Evolutionary conservation across 2,329 filamentous ascomycete species (phyloP), one percentile per base, ranked within the genome.

Genomic region (Neopestalotiopsis clavispora): DNA sequence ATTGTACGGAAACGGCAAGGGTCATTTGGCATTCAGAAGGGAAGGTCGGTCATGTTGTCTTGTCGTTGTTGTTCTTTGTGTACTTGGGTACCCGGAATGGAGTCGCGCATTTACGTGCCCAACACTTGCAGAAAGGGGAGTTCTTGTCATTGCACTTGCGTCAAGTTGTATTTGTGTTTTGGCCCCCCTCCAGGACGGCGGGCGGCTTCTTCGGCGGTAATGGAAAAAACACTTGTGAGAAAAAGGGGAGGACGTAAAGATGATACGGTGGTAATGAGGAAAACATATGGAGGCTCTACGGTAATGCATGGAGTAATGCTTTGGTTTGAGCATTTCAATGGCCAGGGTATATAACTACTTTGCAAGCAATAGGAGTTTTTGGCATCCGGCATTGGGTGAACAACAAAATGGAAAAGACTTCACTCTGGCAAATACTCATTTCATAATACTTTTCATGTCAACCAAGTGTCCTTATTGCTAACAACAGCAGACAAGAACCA

Each of bases 1-100:
- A 49, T 49, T 49, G 34, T 23, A 66, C 64, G 64, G 64, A 56
- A 66, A 66, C 9, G 64, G 64, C 42, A 66, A 28, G 61, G 61
- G 30, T 45, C n/a, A 30, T 28, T 28, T 7, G 38, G 61, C 61
- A 64, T 64, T 38, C 20, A 45, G 62, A 40, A 30, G 23, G 49
- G 45, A 38, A 34, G 32, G 30, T 63, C 52, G 42, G 30, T 57
- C 20, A 28, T n/a, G 42, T 66, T 38, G 64, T 66, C 30, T 34
- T 23, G 30, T 38, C 34, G 34, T 7, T 38, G 10, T 38, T 38
- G 34, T 38, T 38, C 6, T 58, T 56, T 52, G 64, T 49, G 38
- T 66, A 20, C 12, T 66, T 66, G 63, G 64, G 64, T 58, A 66
- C 52, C 64, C 64, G 49, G 64, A 56, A 66, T 66, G 64, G 64